phyloP scores from a whole-genome alignment of 2,329 filamentous ascomycete species.

The Shiraia sp. region DNA sequence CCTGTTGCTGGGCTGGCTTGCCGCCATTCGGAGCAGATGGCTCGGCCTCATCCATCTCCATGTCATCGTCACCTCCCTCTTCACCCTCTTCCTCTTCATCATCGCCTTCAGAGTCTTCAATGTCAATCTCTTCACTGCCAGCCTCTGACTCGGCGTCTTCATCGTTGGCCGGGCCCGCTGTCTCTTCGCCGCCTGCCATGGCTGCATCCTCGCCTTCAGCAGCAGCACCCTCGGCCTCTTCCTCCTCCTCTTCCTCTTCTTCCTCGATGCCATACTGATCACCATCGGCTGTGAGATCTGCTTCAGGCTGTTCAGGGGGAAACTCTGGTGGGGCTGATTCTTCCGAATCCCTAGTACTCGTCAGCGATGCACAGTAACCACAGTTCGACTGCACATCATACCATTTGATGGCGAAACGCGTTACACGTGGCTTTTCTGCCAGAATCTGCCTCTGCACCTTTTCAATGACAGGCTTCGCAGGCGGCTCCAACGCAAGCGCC shows the following conservation, averaged over 20 bases:
- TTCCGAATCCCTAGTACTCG: slow-evolving; percentile 93
- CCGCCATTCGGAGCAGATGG: slow-evolving; percentile 44
- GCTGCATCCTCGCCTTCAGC: slow-evolving; percentile 68
- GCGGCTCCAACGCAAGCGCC: slow-evolving; percentile 85
- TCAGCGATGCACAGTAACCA: slow-evolving; percentile 21
- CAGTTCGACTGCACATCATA: slow-evolving; percentile 51
- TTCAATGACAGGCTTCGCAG: slow-evolving; percentile 89
- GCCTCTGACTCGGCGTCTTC: slow-evolving; percentile 73
- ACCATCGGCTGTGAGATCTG: slow-evolving; percentile 81
- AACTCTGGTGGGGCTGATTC: slow-evolving; percentile 94
- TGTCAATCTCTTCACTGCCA: slow-evolving; percentile 78
- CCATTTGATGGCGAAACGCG: slow-evolving; percentile 98
- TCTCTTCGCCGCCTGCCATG: slow-evolving; percentile 71
- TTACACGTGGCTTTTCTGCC: slow-evolving; percentile 96
- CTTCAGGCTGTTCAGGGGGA: slow-evolving; percentile 96
- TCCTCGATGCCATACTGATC: slow-evolving; percentile 91
- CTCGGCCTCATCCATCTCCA: slow-evolving; percentile 62
- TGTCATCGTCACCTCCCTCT: slow-evolving; percentile 59
- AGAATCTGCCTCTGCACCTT: slow-evolving; percentile 90
- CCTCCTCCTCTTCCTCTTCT: slow-evolving; percentile 69
- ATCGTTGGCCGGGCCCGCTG: slow-evolving; percentile 56
- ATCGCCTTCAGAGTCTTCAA: slow-evolving; percentile 73
- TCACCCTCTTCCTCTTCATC: slow-evolving; percentile 69
- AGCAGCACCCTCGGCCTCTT: slow-evolving; percentile 60
- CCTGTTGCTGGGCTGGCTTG: slow-evolving; percentile 31